A percentile compares a stretch with the other conserved stretches of the same genome.
Evolutionary conservation across 1,284 basidiomycete genomes (phyloP).

Genomic region (Ceratobasidium sp.): DNA sequence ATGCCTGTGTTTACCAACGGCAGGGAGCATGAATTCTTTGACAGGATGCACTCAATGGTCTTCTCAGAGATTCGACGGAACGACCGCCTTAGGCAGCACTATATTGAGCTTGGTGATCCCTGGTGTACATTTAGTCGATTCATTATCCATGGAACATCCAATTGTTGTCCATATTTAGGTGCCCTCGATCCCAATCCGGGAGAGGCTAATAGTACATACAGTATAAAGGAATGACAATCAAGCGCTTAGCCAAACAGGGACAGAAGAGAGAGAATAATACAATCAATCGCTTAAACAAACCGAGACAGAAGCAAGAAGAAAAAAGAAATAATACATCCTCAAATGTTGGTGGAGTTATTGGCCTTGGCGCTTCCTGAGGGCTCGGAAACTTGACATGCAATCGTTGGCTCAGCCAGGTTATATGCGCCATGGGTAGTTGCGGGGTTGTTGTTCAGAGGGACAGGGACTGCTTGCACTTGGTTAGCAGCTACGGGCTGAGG

Average conservation of each 20-base stretch:
- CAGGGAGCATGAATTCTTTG: neutral
- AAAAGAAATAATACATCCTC: too few relatives aligned
- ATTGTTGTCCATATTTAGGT: too few relatives aligned
- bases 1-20: slow-evolving; percentile 45
- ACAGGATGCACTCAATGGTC: neutral
- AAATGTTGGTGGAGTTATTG: neutral
- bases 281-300: too few relatives aligned
- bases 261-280: neutral
- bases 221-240: neutral
- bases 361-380: neutral
- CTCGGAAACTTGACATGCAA: neutral
- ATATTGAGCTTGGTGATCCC: neutral
- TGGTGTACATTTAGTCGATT: neutral
- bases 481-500: neutral
- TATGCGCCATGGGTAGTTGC: neutral
- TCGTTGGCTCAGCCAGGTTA: neutral
- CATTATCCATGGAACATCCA: neutral
- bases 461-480: neutral
- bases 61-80: neutral
- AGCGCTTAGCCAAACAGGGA: neutral
- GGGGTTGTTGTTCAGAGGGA: neutral
- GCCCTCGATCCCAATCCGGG: too few relatives aligned
- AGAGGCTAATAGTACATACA: neutral
- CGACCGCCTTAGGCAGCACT: neutral
- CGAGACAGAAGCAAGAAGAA: too few relatives aligned